These are phyloP conservation scores for Fusarium bulbicola DNA, from an alignment of 2,329 filamentous ascomycete genomes.

Conservation along the genomic window DNA sequence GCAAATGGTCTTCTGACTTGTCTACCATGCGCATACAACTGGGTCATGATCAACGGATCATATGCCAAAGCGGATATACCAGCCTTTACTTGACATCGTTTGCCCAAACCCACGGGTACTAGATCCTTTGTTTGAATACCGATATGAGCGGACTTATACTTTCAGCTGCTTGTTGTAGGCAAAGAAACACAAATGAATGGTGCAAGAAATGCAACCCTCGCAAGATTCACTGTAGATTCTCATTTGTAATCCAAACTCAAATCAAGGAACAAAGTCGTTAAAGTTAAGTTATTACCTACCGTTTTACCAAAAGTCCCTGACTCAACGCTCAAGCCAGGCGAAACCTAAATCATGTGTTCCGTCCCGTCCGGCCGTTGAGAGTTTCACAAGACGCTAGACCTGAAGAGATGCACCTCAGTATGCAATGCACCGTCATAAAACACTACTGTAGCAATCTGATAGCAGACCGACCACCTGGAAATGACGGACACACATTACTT, in stretches of 20 bases:
- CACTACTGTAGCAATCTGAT: not conserved
- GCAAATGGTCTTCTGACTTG: not conserved
- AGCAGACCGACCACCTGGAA: not conserved
- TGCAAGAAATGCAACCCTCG: not conserved
- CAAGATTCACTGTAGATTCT: not conserved
- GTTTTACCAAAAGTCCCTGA: not conserved
- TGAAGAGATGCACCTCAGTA: not conserved
- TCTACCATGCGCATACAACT: not conserved
- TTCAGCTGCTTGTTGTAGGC: not conserved
- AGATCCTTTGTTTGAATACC: not conserved
- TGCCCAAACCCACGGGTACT: too few species aligned
- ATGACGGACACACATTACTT: not conserved
- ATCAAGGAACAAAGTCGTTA: not conserved
- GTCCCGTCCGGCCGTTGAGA: not conserved
- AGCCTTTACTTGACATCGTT: not conserved
- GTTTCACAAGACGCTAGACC: constrained; percentile 10
- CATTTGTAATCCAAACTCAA: not conserved
- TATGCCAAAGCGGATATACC: not conserved
- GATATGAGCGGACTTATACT: not conserved
- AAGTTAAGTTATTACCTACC: not conserved
- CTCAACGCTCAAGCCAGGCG: constrained; percentile 4
- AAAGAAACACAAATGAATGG: not conserved
- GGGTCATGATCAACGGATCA: not conserved
- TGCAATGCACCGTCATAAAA: not conserved
- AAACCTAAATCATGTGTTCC: constrained; percentile 4